Evolutionary conservation across 352 stramenopile species (phyloP).

Genomic region (Phytophthora pseudosyringae): DNA sequence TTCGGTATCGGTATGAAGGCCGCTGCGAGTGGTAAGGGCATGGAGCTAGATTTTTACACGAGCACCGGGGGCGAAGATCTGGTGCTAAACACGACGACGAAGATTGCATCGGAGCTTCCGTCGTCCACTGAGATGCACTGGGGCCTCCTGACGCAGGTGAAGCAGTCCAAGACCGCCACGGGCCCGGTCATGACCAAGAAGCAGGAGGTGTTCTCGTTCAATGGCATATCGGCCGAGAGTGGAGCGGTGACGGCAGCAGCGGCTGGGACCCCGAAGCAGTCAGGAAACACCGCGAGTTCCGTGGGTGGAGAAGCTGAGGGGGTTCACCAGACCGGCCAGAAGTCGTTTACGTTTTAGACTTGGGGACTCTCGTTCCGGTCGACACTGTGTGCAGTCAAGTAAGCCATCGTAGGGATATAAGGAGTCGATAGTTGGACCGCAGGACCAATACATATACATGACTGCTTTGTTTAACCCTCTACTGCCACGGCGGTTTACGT

Average conservation of each 20-base stretch:
- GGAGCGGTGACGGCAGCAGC: constrained; percentile 7
- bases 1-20: constrained; percentile 47
- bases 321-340: constrained; percentile 13
- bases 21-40: constrained; percentile 4
- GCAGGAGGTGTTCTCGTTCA: constrained; percentile 63
- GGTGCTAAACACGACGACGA: constrained; percentile 32
- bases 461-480: too few relatives aligned
- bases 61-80: constrained; percentile 41
- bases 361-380: not conserved
- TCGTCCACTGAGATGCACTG: constrained; percentile 51
- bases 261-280: not conserved
- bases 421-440: too few relatives aligned
- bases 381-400: not conserved
- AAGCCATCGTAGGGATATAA: too few relatives aligned
- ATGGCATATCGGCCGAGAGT: constrained; percentile 49
- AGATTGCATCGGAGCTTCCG: constrained; percentile 14
- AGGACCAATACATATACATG: too few relatives aligned
- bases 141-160: constrained; percentile 56
- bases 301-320: constrained; percentile 7
- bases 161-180: constrained; percentile 49
- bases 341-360: constrained; percentile 23
- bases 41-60: constrained; percentile 49
- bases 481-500: too few relatives aligned
- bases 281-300: constrained; percentile 1
- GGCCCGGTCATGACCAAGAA: constrained; percentile 44